Evolutionary conservation across 2,329 filamentous ascomycete genomes (phyloP), one percentile per base, ranked within the genome.

Genomic region (Podosphaera fusca): DNA sequence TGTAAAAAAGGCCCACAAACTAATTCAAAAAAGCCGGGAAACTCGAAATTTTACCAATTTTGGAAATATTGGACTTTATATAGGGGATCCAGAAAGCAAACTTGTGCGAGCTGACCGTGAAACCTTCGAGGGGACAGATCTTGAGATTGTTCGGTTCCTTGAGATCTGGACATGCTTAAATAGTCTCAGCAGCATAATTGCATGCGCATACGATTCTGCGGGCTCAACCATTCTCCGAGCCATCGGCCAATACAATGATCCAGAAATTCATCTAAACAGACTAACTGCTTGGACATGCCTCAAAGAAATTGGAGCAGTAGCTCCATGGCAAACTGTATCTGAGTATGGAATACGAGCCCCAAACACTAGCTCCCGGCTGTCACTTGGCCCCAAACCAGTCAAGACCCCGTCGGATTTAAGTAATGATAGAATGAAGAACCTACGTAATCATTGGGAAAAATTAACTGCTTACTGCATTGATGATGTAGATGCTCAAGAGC

Each of bases 401-500:
- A 34, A 38, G 4, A 33, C 9, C 9, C 33, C n/a, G 14, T n/a
- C 35, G 8, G 50, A 34, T 7, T 47, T 40, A 9, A 70, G 53
- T 8, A 47, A 65, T 30, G 77, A 81, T 60, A 67, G 66, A n/a
- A 72, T 80, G 72, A 64, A 65, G 2, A 69, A 70, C 9, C 64
- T 77, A 33, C 78, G 85, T 52, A 75, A 73, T 58, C 75, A 80
- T 56, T 84, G 80, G 76, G 70, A 70, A 0, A 64, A 73, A n/a
- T 65, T 78, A 30, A 76, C 74, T 0, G 76, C 85, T 1, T 89
- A 81, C 65, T 87, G 84, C 61, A 85, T 94, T 59, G 86, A 94
- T 64, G 74, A 77, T 34, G 72, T 74, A 29, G 70, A 69, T 40
- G 84, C 87, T 0, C 71, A 75, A 34, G 80, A 90, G 62, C 84